Conservation (phyloP, 139 green algal genomes). For the Medakamo hakoo region DNA sequence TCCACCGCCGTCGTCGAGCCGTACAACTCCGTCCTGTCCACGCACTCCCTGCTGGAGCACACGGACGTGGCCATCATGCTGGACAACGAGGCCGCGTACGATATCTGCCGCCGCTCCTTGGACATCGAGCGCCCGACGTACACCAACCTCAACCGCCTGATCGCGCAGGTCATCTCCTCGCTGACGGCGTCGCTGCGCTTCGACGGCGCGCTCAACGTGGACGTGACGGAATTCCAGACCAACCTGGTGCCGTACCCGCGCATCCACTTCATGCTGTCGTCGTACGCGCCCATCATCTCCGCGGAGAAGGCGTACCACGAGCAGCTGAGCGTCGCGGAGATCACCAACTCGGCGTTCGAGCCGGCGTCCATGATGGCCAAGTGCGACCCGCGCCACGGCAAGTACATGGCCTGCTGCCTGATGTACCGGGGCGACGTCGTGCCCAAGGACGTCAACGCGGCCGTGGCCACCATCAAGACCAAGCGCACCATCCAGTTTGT, state of each 20-base stretch:
- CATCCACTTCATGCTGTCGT: constrained; percentile 99
- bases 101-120: constrained; percentile 91
- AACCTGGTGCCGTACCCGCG: constrained; percentile 97
- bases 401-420: constrained; percentile 99
- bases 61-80: constrained; percentile 94
- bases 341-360: constrained; percentile 95
- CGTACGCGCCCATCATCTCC: constrained; percentile 94
- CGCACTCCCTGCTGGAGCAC: constrained; percentile 94
- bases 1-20: constrained; percentile 91
- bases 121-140: constrained; percentile 95
- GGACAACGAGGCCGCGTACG: constrained; percentile 95
- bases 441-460: constrained; percentile 96
- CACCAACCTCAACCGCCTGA: constrained; percentile 92
- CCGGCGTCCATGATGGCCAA: constrained; percentile 95
- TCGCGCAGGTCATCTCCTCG: constrained; percentile 87
- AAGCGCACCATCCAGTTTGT: constrained; percentile 98
- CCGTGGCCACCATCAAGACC: constrained; percentile 96
- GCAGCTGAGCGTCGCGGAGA: constrained; percentile 94
- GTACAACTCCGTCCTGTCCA: constrained; percentile 95
- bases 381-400: constrained; percentile 85
- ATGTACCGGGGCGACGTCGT: constrained; percentile 99
- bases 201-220: constrained; percentile 90
- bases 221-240: constrained; percentile 97
- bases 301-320: constrained; percentile 98
- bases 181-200: constrained; percentile 90